Conservation (phyloP, 2,329 filamentous ascomycete genomes). For the Aureobasidium melanogenum region DNA sequence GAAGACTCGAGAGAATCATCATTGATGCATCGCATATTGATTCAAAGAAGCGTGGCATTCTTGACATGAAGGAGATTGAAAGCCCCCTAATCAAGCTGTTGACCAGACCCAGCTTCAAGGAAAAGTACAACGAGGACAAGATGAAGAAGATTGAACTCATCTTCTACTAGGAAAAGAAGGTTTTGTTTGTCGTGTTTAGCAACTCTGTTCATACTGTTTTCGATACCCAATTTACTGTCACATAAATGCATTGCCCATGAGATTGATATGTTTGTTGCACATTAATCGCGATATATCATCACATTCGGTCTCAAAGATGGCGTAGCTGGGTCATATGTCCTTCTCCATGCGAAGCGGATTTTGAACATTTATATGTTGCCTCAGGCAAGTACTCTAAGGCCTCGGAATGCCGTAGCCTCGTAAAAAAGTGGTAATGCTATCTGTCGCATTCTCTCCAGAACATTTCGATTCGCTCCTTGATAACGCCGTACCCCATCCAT, state of each 20-base stretch:
- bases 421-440: not conserved
- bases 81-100: constrained; percentile 70
- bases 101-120: constrained; percentile 59
- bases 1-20: constrained; percentile 67
- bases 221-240: not conserved
- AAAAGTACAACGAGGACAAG: constrained; percentile 48
- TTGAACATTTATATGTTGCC: not conserved
- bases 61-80: constrained; percentile 93
- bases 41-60: constrained; percentile 83
- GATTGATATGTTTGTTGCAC: not conserved
- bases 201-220: not conserved
- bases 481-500: not conserved
- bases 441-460: not conserved
- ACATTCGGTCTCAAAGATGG: not conserved
- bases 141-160: constrained; percentile 49
- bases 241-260: not conserved
- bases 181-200: not conserved
- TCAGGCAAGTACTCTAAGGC: not conserved
- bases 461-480: not conserved
- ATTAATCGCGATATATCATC: not conserved
- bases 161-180: constrained; percentile 47
- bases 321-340: not conserved
- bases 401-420: not conserved
- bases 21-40: constrained; percentile 91
- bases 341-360: not conserved